phyloP scores from a whole-genome alignment of 2,329 filamentous ascomycete genomes.

The Daldinia sp. region DNA sequence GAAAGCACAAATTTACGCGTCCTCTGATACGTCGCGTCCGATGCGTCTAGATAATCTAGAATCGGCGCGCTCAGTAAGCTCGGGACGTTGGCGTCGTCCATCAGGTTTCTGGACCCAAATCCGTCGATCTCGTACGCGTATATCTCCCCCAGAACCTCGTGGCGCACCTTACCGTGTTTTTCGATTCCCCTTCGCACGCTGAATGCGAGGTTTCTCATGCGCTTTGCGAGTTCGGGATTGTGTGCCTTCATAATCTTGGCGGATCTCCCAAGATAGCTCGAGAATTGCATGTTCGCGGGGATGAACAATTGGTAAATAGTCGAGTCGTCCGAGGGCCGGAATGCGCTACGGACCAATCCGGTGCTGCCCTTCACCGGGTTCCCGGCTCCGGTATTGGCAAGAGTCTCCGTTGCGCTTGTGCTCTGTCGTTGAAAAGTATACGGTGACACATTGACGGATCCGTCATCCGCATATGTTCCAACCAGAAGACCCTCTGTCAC shows the following conservation, averaged over 20 bases:
- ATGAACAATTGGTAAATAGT: constrained; percentile 83
- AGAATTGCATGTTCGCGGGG: constrained; percentile 80
- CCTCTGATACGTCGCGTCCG: constrained; percentile 75
- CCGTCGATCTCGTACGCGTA: constrained; percentile 77
- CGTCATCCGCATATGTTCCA: constrained; percentile 73
- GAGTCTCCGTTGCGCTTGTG: constrained; percentile 77
- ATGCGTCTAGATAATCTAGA: constrained; percentile 60
- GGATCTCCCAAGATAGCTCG: constrained; percentile 63
- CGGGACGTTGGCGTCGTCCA: constrained; percentile 74
- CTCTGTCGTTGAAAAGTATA: constrained; percentile 80
- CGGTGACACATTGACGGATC: constrained; percentile 64
- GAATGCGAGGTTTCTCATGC: constrained; percentile 66
- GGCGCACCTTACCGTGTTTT: constrained; percentile 73
- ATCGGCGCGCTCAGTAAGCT: constrained; percentile 68
- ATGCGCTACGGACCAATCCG: constrained; percentile 81
- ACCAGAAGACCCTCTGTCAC: constrained; percentile 61
- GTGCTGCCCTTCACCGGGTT: constrained; percentile 77
- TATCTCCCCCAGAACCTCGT: constrained; percentile 71
- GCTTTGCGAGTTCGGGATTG: constrained; percentile 52
- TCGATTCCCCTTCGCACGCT: constrained; percentile 74
- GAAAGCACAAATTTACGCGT: constrained; percentile 81
- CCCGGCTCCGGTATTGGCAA: constrained; percentile 74
- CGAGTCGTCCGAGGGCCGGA: constrained; percentile 83
- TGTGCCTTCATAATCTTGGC: constrained; percentile 52
- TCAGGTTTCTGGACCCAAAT: constrained; percentile 68